phyloP scores from a whole-genome alignment of 306 rosid genomes.

The Prunus mume region DNA sequence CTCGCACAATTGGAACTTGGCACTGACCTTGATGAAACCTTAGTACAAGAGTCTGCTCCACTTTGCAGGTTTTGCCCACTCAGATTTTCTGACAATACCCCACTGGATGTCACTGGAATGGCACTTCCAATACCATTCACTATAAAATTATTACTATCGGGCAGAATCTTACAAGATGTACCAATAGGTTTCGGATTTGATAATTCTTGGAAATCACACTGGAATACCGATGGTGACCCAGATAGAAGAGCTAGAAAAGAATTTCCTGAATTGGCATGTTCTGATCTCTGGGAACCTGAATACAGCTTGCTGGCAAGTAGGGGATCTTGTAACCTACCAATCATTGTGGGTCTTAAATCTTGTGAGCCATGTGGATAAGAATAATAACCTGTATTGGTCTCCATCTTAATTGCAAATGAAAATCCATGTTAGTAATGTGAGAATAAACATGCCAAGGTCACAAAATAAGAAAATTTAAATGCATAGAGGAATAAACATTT shows the following conservation, averaged over 20 bases:
- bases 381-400: slow-evolving; percentile 13
- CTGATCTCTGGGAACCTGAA: slow-evolving; percentile 21
- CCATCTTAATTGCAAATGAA: slow-evolving; percentile 14
- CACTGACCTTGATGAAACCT: slow-evolving; percentile 18
- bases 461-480: not conserved
- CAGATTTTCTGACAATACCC: slow-evolving; percentile 22
- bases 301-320: slow-evolving; percentile 2
- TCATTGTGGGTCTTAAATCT: slow-evolving; percentile 27
- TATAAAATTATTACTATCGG: not conserved
- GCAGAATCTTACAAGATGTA: slow-evolving; percentile 6
- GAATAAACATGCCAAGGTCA: not conserved
- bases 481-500: not conserved
- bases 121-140: slow-evolving; percentile 16
- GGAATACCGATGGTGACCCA: slow-evolving; percentile 34
- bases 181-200: slow-evolving; percentile 20
- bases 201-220: slow-evolving; percentile 31
- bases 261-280: slow-evolving; percentile 21
- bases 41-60: slow-evolving; percentile 15
- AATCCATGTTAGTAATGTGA: not conserved
- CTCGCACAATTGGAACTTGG: slow-evolving; percentile 23
- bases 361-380: slow-evolving; percentile 12
- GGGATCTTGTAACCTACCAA: slow-evolving; percentile 30
- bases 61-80: slow-evolving; percentile 14
- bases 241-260: slow-evolving; percentile 39
- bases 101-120: slow-evolving; percentile 13